These are phyloP conservation scores for Termitomyces sp. DNA, from an alignment of 768 basidiomycete species.

Conservation along the genomic window DNA sequence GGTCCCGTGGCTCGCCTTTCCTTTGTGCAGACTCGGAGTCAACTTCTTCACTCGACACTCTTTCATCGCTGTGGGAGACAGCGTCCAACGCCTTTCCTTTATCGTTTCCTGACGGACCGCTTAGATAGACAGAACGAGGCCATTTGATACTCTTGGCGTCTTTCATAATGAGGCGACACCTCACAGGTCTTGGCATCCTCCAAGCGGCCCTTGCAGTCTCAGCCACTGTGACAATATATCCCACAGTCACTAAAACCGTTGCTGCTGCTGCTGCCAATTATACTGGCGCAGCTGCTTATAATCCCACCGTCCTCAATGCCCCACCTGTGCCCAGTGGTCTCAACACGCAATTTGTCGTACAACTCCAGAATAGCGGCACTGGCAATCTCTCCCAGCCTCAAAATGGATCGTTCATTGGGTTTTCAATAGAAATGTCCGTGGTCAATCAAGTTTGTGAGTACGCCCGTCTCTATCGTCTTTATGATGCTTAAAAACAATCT, in stretches of 20 bases:
- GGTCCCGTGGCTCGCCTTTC: no score
- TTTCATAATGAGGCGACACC: neutral
- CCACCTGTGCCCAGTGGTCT: slow-evolving; percentile 49
- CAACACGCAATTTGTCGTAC: slow-evolving; percentile 40
- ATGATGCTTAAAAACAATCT: neutral
- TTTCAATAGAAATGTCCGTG: slow-evolving; percentile 63
- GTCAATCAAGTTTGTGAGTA: slow-evolving; percentile 52
- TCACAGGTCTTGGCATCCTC: slow-evolving; percentile 8
- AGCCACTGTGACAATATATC: slow-evolving; percentile 34
- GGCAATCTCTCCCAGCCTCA: slow-evolving; percentile 15
- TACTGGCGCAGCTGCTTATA: slow-evolving; percentile 50
- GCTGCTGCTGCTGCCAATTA: slow-evolving; percentile 36
- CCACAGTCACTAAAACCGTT: slow-evolving; percentile 17
- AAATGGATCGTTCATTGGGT: slow-evolving; percentile 46
- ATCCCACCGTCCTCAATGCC: slow-evolving; percentile 44
- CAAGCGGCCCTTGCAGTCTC: slow-evolving; percentile 13
- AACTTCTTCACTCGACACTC: neutral
- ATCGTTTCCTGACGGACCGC: neutral
- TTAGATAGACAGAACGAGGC: neutral
- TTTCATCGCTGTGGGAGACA: neutral
- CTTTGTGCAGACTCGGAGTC: no score
- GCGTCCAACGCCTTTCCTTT: neutral
- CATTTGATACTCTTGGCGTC: slow-evolving; percentile 8
- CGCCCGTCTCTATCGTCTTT: neutral
- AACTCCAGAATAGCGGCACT: slow-evolving; percentile 25